Evolutionary conservation across 306 rosid genomes (phyloP).

Genomic region (Canavalia ensiformis): DNA sequence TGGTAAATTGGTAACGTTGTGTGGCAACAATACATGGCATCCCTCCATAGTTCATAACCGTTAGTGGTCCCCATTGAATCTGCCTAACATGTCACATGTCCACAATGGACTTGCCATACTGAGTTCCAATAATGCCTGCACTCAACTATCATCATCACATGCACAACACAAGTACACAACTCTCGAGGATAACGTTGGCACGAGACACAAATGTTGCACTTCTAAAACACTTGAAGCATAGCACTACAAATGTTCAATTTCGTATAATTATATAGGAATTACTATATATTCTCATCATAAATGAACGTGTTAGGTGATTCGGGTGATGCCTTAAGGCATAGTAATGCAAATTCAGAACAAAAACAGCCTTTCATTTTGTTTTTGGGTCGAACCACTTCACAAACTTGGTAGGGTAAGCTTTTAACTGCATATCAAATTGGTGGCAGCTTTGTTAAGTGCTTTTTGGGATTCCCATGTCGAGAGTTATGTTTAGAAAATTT

Average conservation of each 20-base stretch:
- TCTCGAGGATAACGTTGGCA: slow-evolving; percentile 29
- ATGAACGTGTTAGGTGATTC: not conserved
- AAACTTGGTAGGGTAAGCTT: not conserved
- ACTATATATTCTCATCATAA: not conserved
- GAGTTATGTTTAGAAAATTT: too few relatives aligned
- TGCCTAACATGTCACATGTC: slow-evolving; percentile 44
- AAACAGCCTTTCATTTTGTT: not conserved
- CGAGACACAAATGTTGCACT: slow-evolving; percentile 32
- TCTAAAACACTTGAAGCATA: not conserved
- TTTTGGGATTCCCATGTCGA: slow-evolving; percentile 29
- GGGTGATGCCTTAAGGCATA: not conserved
- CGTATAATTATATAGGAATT: not conserved
- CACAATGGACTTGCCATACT: slow-evolving; percentile 33
- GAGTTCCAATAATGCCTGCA: slow-evolving; percentile 39
- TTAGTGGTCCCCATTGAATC: slow-evolving; percentile 49
- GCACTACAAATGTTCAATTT: not conserved
- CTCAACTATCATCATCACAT: slow-evolving; percentile 40
- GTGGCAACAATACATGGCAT: slow-evolving; percentile 3
- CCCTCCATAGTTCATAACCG: slow-evolving; percentile 38
- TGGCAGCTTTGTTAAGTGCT: slow-evolving; percentile 41
- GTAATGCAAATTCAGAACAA: too few relatives aligned
- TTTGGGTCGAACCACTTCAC: not conserved
- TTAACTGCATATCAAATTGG: not conserved
- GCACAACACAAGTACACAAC: slow-evolving; percentile 36
- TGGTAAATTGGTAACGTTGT: not conserved